Evolutionary conservation across 2,329 filamentous ascomycete genomes (phyloP), one percentile per base, ranked within the genome.

Genomic region (Trichophyton equinum): DNA sequence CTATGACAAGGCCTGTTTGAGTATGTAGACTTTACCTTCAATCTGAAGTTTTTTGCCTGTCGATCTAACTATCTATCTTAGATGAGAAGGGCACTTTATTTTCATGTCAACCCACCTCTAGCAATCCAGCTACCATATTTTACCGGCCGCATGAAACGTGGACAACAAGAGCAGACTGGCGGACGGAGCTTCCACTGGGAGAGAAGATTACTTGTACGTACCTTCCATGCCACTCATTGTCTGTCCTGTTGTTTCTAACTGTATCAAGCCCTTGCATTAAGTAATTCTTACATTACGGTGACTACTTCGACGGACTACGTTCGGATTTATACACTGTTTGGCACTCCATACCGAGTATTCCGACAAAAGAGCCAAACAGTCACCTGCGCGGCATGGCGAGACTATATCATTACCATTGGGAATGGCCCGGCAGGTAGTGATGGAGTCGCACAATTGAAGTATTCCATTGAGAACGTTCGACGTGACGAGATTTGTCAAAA

Each of bases 121-220:
- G 77, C 6, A 83, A 85, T 62, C 85, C 88, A 1, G 89, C 92
- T 3, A 86, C 85, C 36, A 84, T 99, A n/a, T 96, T 96, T 74
- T 99, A 97, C 74, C 84, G 94, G 5, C 94, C 95, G 0, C 94
- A 99, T 70, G 92, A 99, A 76, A 95, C 89, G 0, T 99, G 94
- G 94, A 96, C 91, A 1, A 82, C 89, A 57, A 82, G 94, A 58
- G 83, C 85, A 20, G 94, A 99, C 74, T 97, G 92, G 91, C 85
- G 89, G 57, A 96, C 88, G 0, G 81, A 87, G 65, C 75, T 99
- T n/a, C 94, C 94, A 0, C 81, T 82, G 36, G 90, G 90, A n/a
- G 94, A 99, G 74, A 82, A 86, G 9, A 84, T 96, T 1, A 85
- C 85, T 57, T 74, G 76, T 77, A 69, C 13, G 22, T 42, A 7